Percentiles rank a stretch among this genome's conserved stretches.
Conservation (phyloP, 2,329 filamentous ascomycete genomes). For the Aspergillus latus region DNA sequence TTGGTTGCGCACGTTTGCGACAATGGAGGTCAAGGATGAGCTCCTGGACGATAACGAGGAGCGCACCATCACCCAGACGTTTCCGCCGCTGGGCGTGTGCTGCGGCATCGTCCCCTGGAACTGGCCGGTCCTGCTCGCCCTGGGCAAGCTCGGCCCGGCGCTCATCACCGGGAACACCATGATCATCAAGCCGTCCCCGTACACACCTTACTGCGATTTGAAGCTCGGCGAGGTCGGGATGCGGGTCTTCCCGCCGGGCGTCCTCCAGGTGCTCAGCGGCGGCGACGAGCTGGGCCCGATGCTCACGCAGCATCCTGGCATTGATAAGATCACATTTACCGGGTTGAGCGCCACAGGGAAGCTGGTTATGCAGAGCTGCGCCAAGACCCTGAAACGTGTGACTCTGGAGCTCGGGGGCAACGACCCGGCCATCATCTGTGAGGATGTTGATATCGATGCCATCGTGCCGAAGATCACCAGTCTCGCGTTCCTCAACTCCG, state of each 20-base stretch:
- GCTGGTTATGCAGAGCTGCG: conserved; percentile 22
- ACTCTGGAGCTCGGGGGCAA: conserved; percentile 47
- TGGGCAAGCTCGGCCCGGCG: neutral
- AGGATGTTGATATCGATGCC: neutral
- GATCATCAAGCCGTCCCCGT: conserved; percentile 40
- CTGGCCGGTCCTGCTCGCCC: neutral
- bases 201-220: neutral
- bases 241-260: neutral
- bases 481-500: conserved; percentile 17
- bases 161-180: conserved; percentile 50
- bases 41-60: neutral
- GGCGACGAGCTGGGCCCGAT: neutral
- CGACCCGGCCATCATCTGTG: conserved; percentile 26
- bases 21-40: too few species aligned
- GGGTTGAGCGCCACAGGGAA: conserved; percentile 19
- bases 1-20: too few species aligned
- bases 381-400: conserved; percentile 39
- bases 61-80: neutral
- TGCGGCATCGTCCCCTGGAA: neutral
- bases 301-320: conserved; percentile 9
- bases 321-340: conserved; percentile 21
- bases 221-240: neutral
- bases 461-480: fast-evolving
- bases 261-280: conserved; percentile 8
- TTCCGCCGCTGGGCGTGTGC: neutral